A percentile compares a stretch with the other conserved stretches of the same genome.
phyloP scores from a whole-genome alignment of 352 stramenopile genomes.

The Blastocystis sp. region DNA sequence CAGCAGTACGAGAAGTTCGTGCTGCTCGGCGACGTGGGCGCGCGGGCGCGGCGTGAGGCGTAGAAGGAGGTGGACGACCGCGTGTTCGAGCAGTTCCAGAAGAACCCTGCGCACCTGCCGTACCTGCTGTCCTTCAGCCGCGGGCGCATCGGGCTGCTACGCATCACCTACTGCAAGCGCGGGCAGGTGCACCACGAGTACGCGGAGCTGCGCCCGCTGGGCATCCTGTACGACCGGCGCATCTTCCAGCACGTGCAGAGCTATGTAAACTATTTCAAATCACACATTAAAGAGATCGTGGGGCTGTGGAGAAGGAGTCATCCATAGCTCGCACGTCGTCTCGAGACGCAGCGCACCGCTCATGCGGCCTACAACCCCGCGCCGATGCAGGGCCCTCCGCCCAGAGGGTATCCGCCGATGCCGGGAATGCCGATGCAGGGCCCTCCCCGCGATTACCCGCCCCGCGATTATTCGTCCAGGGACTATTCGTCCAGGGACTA shows the following conservation, averaged over 20 bases:
- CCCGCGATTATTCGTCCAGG: too few relatives aligned
- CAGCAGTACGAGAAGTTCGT: slow-evolving; percentile 13
- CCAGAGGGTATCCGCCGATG: neutral
- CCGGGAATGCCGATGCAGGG: neutral
- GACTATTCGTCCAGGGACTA: too few relatives aligned
- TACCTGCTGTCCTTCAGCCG: slow-evolving; percentile 46
- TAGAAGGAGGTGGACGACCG: slow-evolving; percentile 48
- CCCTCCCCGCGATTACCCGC: neutral
- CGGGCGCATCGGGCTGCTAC: slow-evolving; percentile 17
- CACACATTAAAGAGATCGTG: slow-evolving; percentile 49
- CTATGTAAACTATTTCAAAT: slow-evolving; percentile 57
- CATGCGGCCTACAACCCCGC: neutral
- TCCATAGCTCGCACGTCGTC: neutral
- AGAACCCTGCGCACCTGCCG: slow-evolving; percentile 29
- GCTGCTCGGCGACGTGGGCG: neutral
- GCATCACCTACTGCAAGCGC: slow-evolving; percentile 36
- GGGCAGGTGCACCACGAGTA: slow-evolving; percentile 43
- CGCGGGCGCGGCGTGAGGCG: neutral
- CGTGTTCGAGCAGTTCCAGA: neutral
- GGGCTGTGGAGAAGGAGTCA: neutral
- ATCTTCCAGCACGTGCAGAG: slow-evolving; percentile 53
- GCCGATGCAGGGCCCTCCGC: neutral
- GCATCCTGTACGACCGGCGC: slow-evolving; percentile 45
- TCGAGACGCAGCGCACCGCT: neutral
- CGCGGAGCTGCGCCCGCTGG: slow-evolving; percentile 47